Base-by-base conservation (phyloP, 495 filamentous ascomycete species). In the Xylaria castorea region DNA sequence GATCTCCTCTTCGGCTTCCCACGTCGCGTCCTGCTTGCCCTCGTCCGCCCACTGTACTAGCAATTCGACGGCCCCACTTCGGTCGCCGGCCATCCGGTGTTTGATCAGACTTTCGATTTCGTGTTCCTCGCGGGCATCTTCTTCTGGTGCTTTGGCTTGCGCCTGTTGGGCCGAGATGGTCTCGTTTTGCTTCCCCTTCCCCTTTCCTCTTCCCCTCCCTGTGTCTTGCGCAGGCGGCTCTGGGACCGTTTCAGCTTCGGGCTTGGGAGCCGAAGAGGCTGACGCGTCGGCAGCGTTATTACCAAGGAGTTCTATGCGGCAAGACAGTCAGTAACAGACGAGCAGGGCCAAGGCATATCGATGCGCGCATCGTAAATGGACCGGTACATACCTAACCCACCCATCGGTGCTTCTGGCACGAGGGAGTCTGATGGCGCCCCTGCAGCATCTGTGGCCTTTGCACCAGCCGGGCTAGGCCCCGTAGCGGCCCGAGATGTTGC, bases 1-100 rank as follows among this genome's bases (percentile, higher is more conserved):
- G 51, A 80, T 75, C 62, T 80, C 78, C n/a, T 75, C 73, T 22
- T 80, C 78, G 12, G 42, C 5, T 18, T 78, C 78, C 78, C 78
- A 80, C 2, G 78, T 76, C 3, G 76, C 76, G 1, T 78, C 71
- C 32, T 76, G 63, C 70, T 75, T 61, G 12, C 32, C 38, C 65
- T 80, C 76, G 36, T 73, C 76, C 5, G 4, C 73, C 78, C 78
- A 80, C 12, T 73, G 76, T 36, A 80, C 73, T 4, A 78, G 70
- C 11, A 80, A 55, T 57, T 80, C 74, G 34, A 80, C 76, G 16
- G 57, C 65, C n/a, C 77, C 77, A 42, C 70, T 77, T 16, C 44
- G 11, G 46, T 75, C 75, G 25, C 27, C 11, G 3, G 67, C 64
- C 76, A 80, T 78, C 25, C 78, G 70, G 25, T 80, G 76, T 14